Evolutionary conservation across 352 stramenopile species (phyloP), one percentile per base, ranked within the genome.

Genomic region (Aphanomyces stellatus): DNA sequence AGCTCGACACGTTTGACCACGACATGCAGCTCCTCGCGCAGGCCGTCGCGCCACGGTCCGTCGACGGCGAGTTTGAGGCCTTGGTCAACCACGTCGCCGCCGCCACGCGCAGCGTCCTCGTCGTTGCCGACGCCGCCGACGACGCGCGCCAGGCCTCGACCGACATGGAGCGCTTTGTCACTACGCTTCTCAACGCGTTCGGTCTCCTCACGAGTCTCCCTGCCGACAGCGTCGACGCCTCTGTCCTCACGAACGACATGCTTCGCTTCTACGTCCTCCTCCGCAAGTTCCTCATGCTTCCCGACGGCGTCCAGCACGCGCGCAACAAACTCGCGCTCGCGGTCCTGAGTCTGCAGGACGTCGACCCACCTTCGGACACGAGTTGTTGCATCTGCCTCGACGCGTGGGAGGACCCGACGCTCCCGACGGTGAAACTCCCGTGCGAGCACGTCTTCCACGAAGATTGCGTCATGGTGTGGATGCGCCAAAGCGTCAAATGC

Each of bases 391-490:
- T 94, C 60, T 94, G 85, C 57, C 76, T 94, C 1, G 76, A 78
- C 49, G 81, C 91, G 35, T 94, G 86, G 86, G 73, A 88, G 63
- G 79, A 90, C 72, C 74, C 61, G 51, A 79, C 73, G 55, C 88
- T 92, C 78, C 89, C 90, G 62, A 82, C 91, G 48, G 86, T 94
- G 27, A 88, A 90, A 71, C 69, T 94, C 46, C 86, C 86, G 42
- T 94, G 86, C 61, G 60, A 87, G 48, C 86, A 94, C 72, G 82
- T 78, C 22, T 94, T 92, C 74, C 86, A 94, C 74, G 86, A 94
- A 60, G 83, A 92, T 27, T 94, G 86, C 56, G 72, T 94, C 55
- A 87, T 94, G 65, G 84, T 91, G 64, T 94, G 86, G 86, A 72
- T 94, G 56, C 81, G 90, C 27, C 79, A 78, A 65, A 92, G 81